phyloP scores from a whole-genome alignment of 1,139 yeast genomes.

The Hansenula lynferdii region DNA sequence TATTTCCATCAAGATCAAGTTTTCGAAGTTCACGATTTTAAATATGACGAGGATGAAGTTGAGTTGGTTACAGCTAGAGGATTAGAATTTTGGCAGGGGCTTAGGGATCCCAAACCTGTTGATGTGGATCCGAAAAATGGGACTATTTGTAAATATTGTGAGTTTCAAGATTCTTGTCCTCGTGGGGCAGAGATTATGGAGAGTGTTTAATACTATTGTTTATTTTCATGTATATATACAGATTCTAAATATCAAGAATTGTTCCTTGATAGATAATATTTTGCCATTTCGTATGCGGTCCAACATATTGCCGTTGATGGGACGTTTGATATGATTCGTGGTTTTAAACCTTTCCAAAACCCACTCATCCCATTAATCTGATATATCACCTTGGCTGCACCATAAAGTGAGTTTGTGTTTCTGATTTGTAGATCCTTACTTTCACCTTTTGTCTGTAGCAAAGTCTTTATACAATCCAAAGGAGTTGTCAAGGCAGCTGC shows the following conservation, averaged over 20 bases:
- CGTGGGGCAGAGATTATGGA: constrained; percentile 25
- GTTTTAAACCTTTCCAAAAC: constrained; percentile 80
- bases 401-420: constrained; percentile 59
- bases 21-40: constrained; percentile 35
- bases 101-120: constrained; percentile 37
- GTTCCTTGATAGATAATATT: constrained; percentile 26
- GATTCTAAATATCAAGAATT: too few relatives aligned
- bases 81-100: constrained; percentile 51
- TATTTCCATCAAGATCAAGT: constrained; percentile 40
- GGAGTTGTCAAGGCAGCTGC: constrained; percentile 98
- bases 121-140: constrained; percentile 25
- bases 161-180: constrained; percentile 34
- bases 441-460: constrained; percentile 54
- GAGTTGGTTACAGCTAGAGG: constrained; percentile 29
- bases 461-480: constrained; percentile 88
- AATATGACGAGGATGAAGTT: constrained; percentile 30
- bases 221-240: too few relatives aligned
- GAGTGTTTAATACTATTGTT: too few relatives aligned
- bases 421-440: constrained; percentile 45
- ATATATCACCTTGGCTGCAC: constrained; percentile 68
- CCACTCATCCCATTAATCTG: constrained; percentile 62
- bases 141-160: constrained; percentile 50
- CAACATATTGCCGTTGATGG: constrained; percentile 97
- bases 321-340: constrained; percentile 88
- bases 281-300: constrained; percentile 99